phyloP scores from a whole-genome alignment of 805 yeast species.

The Wickerhamomyces bovis region DNA sequence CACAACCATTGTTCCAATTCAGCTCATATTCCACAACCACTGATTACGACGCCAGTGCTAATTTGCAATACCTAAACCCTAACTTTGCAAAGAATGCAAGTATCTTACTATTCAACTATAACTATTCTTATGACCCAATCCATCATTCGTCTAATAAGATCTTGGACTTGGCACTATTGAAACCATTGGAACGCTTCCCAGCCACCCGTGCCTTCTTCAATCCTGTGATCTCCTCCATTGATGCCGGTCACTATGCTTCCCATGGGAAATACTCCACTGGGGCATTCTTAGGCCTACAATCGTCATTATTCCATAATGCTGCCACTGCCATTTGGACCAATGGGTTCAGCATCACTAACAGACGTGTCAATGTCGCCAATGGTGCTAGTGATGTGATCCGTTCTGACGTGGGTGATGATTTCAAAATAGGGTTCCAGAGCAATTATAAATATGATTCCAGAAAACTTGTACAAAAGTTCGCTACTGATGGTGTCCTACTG shows the following conservation, averaged over 20 bases:
- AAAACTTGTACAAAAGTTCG: constrained; percentile 34
- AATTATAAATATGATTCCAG: constrained; percentile 39
- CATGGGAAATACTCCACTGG: constrained; percentile 46
- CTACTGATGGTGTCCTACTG: constrained; percentile 39
- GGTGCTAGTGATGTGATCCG: constrained; percentile 51
- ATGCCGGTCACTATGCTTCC: constrained; percentile 42
- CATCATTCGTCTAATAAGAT: constrained; percentile 40
- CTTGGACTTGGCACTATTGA: constrained; percentile 40
- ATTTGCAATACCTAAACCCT: constrained; percentile 31
- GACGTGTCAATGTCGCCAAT: constrained; percentile 51
- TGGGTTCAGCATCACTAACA: constrained; percentile 57
- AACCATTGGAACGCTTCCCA: constrained; percentile 39
- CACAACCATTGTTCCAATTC: constrained; percentile 27
- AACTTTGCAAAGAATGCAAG: constrained; percentile 59
- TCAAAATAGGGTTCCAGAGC: constrained; percentile 46
- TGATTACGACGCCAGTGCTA: constrained; percentile 29
- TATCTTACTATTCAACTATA: constrained; percentile 38
- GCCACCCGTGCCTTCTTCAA: constrained; percentile 41
- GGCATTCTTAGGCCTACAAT: constrained; percentile 42
- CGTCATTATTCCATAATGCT: constrained; percentile 23
- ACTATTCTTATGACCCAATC: constrained; percentile 42
- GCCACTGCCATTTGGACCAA: constrained; percentile 28
- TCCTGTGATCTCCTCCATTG: constrained; percentile 41
- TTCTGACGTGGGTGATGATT: constrained; percentile 45
- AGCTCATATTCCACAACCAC: constrained; percentile 30